phyloP scores from a whole-genome alignment of 306 rosid species.

The Ceratonia siliqua region DNA sequence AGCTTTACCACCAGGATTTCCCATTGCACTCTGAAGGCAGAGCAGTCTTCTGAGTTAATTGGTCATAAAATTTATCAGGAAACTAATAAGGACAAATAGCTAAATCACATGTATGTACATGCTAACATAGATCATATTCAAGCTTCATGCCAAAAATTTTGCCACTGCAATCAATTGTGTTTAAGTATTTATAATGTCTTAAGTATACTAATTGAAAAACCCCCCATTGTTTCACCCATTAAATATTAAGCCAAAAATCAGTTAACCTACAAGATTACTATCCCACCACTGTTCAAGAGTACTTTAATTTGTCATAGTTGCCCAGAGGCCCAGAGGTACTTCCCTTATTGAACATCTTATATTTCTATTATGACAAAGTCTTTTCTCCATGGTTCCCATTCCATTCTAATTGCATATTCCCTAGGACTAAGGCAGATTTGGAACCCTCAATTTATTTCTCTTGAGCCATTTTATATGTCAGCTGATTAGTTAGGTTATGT shows the following conservation, averaged over 20 bases:
- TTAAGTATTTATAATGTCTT: no score
- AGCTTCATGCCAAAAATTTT: neutral
- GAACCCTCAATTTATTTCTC: neutral
- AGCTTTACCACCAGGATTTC: constrained; percentile 16
- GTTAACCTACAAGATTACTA: neutral
- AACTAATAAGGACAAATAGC: neutral
- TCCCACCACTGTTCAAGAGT: neutral
- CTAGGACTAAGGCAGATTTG: neutral
- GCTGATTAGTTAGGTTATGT: neutral
- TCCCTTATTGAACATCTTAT: neutral
- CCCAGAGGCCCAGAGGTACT: neutral
- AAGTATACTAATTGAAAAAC: no score
- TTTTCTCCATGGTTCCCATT: neutral
- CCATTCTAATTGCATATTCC: neutral
- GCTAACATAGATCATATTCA: neutral
- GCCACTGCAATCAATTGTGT: no score
- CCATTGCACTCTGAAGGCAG: neutral
- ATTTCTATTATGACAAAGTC: neutral
- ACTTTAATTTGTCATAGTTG: neutral
- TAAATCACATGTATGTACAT: neutral
- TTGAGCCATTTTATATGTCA: neutral
- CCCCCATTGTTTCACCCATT: neutral
- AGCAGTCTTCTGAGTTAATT: neutral
- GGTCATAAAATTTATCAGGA: neutral
- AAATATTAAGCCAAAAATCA: neutral